These are phyloP conservation scores for Stephania cephalantha DNA, from an alignment of 164 flowering plant genomes.

Conservation along the genomic window DNA sequence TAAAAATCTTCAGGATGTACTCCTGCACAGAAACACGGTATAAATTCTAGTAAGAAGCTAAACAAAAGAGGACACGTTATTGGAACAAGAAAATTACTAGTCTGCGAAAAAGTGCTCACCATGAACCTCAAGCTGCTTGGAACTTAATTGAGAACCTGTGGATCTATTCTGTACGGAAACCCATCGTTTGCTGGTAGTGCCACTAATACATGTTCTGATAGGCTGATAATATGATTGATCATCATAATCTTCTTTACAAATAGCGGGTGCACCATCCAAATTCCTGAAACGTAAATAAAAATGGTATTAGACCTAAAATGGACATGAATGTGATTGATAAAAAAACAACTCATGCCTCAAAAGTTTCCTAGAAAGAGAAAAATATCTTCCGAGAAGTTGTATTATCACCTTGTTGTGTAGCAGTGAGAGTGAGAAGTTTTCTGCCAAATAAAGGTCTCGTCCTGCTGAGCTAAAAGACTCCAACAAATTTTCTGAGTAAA, in stretches of 20 bases:
- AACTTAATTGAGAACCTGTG: conserved; percentile 40
- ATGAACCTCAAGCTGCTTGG: conserved; percentile 64
- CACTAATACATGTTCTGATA: conserved; percentile 71
- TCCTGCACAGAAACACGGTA: conserved; percentile 42
- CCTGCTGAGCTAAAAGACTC: conserved; percentile 82
- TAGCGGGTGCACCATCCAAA: conserved; percentile 44
- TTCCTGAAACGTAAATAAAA: conserved; percentile 34
- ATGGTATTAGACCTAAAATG: neutral
- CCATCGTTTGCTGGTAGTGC: conserved; percentile 79
- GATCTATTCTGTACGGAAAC: conserved; percentile 75
- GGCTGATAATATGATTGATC: conserved; percentile 65
- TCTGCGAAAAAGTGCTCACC: conserved; percentile 46
- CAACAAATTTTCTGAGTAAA: conserved; percentile 70
- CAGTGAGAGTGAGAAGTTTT: conserved; percentile 71
- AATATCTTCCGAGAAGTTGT: neutral
- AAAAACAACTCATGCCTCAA: neutral
- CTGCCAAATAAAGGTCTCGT: conserved; percentile 94
- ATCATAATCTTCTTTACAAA: conserved; percentile 61
- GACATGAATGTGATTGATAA: neutral
- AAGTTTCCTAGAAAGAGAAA: neutral
- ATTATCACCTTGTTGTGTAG: conserved; percentile 68
- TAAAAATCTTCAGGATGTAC: conserved; percentile 59
- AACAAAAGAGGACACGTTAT: neutral
- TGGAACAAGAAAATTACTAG: conserved; percentile 4
- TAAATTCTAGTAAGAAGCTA: conserved; percentile 5